Base-by-base conservation (phyloP, 2,329 filamentous ascomycete genomes). In the Aureobasidium lini region DNA sequence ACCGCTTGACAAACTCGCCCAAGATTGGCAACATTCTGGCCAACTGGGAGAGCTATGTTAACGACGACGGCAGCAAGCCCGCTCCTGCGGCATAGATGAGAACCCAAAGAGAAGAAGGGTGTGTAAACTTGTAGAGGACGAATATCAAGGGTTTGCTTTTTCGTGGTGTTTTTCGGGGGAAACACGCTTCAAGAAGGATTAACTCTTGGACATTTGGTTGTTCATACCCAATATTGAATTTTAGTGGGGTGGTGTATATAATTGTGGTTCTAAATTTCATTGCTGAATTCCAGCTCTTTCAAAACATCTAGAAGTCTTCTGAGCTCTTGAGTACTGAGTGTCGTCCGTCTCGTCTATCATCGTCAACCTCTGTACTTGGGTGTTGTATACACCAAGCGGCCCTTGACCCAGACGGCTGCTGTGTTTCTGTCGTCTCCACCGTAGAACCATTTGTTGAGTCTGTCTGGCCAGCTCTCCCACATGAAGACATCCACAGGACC, bases 371-470 rank as follows among this genome's bases (percentile, higher is more conserved):
- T 46, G 40, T 44, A 56, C 28, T 46, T 46, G 6, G 42, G 52
- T 34, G 43, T 63, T 70, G 79, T 72, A 75, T 96, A 90, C 49
- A 96, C 94, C 71, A 95, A 73, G 63, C 84, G 76, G 2, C 94
- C 94, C 70, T 81, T 85, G 1, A 97, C 91, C 93, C 93, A 99
- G 5, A 99, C 94, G 65, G 81, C 85, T 66, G 81, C 81, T 2
- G 91, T 93, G 72, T 97, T 97, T 65, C 93, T 80, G 74, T 97
- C 94, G 76, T 97, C 92, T 0, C 94, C 94, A 64, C 84, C 88
- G 75, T 89, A 99, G 62, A 97, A 78, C 94, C 94, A 99, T 78
- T 99, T 99, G 56, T 90, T 89, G 10, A 97, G 76, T 68, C 79
- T 84, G 68, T 97, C 90, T 40, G 87, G 84, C 90, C 89, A 95